A percentile compares a stretch with the other conserved stretches of the same genome.
Evolutionary conservation across 106 monocot genomes (phyloP).

Genomic region (Allium fistulosum): DNA sequence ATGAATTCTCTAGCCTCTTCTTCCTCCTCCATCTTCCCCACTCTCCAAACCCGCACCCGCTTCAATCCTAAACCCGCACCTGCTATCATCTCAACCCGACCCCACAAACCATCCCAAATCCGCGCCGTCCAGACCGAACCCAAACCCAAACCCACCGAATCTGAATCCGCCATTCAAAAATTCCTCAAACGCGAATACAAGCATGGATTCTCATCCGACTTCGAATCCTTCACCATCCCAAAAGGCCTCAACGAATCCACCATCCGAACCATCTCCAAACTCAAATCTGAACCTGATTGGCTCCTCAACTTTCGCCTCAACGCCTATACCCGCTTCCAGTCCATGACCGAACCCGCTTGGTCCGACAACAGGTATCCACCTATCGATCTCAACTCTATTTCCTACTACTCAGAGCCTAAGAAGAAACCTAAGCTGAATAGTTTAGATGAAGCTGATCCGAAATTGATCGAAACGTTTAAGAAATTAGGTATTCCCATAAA

Average conservation of each 20-base stretch:
- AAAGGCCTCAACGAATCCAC: constrained; percentile 81
- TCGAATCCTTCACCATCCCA: constrained; percentile 83
- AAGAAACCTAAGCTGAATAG: constrained; percentile 70
- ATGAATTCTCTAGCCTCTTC: not conserved
- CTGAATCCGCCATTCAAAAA: constrained; percentile 6
- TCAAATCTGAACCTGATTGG: constrained; percentile 79
- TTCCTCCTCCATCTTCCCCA: not conserved
- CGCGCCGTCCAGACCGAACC: constrained; percentile 11
- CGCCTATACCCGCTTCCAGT: constrained; percentile 49
- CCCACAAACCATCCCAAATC: constrained; percentile 1
- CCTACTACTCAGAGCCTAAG: constrained; percentile 82
- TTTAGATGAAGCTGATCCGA: constrained; percentile 79
- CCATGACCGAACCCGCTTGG: constrained; percentile 65
- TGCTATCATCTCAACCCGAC: not conserved
- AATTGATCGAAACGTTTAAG: constrained; percentile 60
- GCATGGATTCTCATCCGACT: constrained; percentile 62
- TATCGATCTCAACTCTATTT: constrained; percentile 71
- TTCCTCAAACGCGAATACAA: constrained; percentile 31
- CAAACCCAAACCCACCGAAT: not conserved
- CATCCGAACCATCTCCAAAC: constrained; percentile 64
- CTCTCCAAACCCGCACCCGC: not conserved
- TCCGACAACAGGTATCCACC: constrained; percentile 75
- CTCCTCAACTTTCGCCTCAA: constrained; percentile 73
- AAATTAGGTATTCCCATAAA: constrained; percentile 70
- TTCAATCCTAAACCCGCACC: not conserved